Conservation (phyloP, 2,329 filamentous ascomycete genomes). For the Achaetomium macrosporum region DNA sequence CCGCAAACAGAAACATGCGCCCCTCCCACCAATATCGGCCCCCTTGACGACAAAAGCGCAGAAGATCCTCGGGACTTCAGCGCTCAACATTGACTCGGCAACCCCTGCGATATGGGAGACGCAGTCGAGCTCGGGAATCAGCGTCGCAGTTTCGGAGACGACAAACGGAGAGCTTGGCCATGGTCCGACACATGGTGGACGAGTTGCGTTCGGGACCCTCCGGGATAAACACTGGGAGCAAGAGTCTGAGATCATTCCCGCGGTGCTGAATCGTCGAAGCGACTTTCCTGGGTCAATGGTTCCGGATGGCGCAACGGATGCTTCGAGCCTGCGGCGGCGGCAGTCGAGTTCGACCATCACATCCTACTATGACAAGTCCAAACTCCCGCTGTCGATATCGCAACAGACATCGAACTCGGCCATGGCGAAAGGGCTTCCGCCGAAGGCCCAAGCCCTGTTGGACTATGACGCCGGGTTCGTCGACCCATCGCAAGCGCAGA, state of each 20-base stretch:
- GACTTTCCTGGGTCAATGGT: constrained; percentile 21
- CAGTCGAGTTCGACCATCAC: constrained; percentile 50
- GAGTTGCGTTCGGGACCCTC: constrained; percentile 19
- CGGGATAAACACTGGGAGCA: constrained; percentile 37
- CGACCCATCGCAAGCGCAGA: constrained; percentile 31
- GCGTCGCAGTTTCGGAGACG: constrained; percentile 40
- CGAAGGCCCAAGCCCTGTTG: constrained; percentile 42
- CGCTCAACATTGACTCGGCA: constrained; percentile 37
- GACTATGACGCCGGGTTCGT: constrained; percentile 38
- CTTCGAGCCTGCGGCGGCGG: constrained; percentile 42
- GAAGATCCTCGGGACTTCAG: constrained; percentile 43
- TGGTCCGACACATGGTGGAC: constrained; percentile 24
- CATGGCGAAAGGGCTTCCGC: constrained; percentile 50
- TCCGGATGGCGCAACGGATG: constrained; percentile 32
- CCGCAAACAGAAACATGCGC: constrained; percentile 38
- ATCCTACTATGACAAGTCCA: constrained; percentile 52
- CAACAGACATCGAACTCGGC: constrained; percentile 54
- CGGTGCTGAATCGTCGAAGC: constrained; percentile 24
- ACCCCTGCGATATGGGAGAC: constrained; percentile 37
- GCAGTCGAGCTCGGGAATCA: constrained; percentile 39
- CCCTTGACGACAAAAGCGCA: constrained; percentile 47
- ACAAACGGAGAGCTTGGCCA: constrained; percentile 27
- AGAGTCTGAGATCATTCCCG: constrained; percentile 43
- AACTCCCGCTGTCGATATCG: constrained; percentile 50
- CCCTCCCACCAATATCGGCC: constrained; percentile 25